These are phyloP conservation scores for Ogataea pignaliae DNA, from an alignment of 805 yeast species.

Conservation along the genomic window DNA sequence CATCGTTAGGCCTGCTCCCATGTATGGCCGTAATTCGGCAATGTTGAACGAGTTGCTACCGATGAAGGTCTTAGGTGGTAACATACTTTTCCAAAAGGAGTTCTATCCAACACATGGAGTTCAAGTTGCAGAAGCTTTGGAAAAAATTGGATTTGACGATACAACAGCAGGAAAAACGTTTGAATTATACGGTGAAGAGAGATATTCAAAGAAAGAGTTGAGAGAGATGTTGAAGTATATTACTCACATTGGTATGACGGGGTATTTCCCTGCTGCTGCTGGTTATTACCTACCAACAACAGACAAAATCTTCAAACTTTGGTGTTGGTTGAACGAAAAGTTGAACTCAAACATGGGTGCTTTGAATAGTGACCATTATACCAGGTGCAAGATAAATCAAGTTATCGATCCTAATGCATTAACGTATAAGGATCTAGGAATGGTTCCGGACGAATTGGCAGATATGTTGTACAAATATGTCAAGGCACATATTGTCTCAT, in stretches of 20 bases:
- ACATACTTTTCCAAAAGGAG: conserved; percentile 62
- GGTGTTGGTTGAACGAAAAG: conserved; percentile 36
- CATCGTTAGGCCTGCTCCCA: conserved; percentile 79
- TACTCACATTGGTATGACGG: conserved; percentile 31
- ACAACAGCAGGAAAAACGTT: conserved; percentile 70
- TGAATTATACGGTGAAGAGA: conserved; percentile 73
- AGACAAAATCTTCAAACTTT: conserved; percentile 28
- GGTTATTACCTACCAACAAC: conserved; percentile 38
- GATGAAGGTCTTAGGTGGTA: conserved; percentile 53
- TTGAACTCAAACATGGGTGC: conserved; percentile 36
- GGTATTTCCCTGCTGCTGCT: conserved; percentile 33
- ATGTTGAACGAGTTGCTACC: conserved; percentile 60
- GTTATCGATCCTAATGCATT: conserved; percentile 52
- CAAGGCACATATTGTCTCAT: conserved; percentile 31
- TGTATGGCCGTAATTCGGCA: conserved; percentile 71
- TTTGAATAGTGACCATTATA: conserved; percentile 66
- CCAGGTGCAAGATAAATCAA: conserved; percentile 70
- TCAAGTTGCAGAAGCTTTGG: conserved; percentile 78
- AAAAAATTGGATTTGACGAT: conserved; percentile 76
- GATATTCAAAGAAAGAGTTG: conserved; percentile 55
- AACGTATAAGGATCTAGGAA: conserved; percentile 68
- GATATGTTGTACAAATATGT: conserved; percentile 44
- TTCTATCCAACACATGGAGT: conserved; percentile 68
- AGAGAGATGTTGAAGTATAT: conserved; percentile 61
- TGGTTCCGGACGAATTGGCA: conserved; percentile 50